These are phyloP conservation scores for Exophiala viscosa DNA, from an alignment of 2,329 filamentous ascomycete genomes.

Conservation along the genomic window DNA sequence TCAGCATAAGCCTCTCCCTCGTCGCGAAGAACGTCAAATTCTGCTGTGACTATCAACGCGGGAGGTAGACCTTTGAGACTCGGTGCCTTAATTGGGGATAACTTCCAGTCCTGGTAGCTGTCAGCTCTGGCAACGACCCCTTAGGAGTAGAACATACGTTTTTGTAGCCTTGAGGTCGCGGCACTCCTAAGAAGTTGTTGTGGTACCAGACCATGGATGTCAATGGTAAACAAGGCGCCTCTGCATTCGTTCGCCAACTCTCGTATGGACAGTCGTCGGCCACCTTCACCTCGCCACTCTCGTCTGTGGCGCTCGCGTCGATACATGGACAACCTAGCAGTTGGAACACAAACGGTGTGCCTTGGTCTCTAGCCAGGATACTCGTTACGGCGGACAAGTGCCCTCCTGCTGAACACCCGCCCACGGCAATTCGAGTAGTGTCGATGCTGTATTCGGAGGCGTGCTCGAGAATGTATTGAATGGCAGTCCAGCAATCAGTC, in stretches of 20 bases:
- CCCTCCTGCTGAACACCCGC: slow-evolving; percentile 40
- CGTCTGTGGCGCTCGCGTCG: slow-evolving; percentile 35
- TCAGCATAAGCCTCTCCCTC: slow-evolving; percentile 40
- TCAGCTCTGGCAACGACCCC: too few species aligned
- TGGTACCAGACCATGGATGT: slow-evolving; percentile 41
- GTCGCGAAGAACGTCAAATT: slow-evolving; percentile 37
- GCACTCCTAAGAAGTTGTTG: slow-evolving; percentile 37
- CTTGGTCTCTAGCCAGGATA: slow-evolving; percentile 37
- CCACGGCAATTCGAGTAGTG: slow-evolving; percentile 35
- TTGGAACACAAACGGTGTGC: slow-evolving; percentile 37
- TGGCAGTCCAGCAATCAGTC: too few species aligned
- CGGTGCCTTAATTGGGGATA: slow-evolving; percentile 39
- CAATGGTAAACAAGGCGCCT: slow-evolving; percentile 34
- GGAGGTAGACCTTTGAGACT: slow-evolving; percentile 37
- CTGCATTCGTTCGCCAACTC: slow-evolving; percentile 40
- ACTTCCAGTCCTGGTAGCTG: slow-evolving; percentile 38
- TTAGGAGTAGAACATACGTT: slow-evolving; percentile 33
- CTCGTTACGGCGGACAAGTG: slow-evolving; percentile 39
- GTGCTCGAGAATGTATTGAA: too few species aligned
- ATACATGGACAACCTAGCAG: slow-evolving; percentile 37
- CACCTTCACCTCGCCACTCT: slow-evolving; percentile 34
- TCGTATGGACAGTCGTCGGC: slow-evolving; percentile 37
- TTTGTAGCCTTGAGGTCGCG: slow-evolving; percentile 34
- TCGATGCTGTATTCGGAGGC: slow-evolving; percentile 34
- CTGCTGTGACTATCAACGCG: slow-evolving; percentile 39